Percentiles rank a stretch among this genome's conserved stretches.
phyloP scores from a whole-genome alignment of 2,329 filamentous ascomycete species.

The Calonectria henricotiae region DNA sequence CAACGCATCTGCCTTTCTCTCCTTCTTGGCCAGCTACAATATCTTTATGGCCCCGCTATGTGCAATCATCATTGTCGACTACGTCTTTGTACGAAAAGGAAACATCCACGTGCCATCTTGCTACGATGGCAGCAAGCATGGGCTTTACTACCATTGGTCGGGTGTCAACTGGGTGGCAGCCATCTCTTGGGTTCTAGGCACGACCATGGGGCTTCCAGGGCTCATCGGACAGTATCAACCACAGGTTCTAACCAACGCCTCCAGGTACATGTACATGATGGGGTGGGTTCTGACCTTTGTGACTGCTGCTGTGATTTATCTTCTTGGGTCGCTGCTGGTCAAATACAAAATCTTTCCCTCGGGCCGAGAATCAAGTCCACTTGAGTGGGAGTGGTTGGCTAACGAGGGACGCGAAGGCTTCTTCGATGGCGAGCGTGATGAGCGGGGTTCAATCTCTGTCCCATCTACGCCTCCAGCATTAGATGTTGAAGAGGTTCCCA shows the following conservation, averaged over 20 bases:
- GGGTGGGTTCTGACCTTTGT: constrained; percentile 54
- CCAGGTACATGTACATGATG: constrained; percentile 54
- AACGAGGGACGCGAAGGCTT: constrained; percentile 50
- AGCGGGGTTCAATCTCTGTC: constrained; percentile 45
- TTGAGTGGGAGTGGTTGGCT: constrained; percentile 48
- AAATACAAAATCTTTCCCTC: constrained; percentile 48
- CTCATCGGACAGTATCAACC: constrained; percentile 53
- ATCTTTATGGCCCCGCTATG: constrained; percentile 13
- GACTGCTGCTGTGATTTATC: constrained; percentile 51
- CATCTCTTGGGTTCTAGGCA: constrained; percentile 50
- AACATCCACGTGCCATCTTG: constrained; percentile 54
- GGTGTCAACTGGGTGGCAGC: constrained; percentile 55
- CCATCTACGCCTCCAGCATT: constrained; percentile 28
- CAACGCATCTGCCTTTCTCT: constrained; percentile 10
- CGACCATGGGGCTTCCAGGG: constrained; percentile 50
- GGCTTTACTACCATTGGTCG: constrained; percentile 56
- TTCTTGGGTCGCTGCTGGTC: constrained; percentile 41
- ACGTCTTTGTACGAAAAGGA: constrained; percentile 54
- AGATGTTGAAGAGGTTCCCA: not conserved
- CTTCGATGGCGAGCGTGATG: constrained; percentile 45
- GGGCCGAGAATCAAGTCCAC: constrained; percentile 40
- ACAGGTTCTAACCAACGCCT: constrained; percentile 46
- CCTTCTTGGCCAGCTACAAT: constrained; percentile 12
- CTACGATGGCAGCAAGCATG: constrained; percentile 50
- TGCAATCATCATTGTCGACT: constrained; percentile 51